Conservation (phyloP, 73 alveolate genomes). For the Paramecium pentaurelia region DNA sequence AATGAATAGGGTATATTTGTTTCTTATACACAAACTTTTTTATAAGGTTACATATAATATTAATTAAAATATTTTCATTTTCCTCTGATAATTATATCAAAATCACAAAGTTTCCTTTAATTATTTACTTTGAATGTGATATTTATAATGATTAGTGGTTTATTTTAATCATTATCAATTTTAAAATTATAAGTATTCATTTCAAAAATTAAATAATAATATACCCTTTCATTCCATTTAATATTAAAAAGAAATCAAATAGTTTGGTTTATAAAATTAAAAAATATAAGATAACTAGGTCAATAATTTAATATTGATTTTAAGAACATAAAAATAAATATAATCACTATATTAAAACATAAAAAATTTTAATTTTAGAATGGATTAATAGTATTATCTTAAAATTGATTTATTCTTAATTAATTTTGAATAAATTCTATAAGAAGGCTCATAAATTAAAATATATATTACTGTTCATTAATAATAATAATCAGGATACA, state of each 20-base stretch:
- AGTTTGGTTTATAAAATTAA: no score
- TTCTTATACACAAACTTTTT: not conserved
- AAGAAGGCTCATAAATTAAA: not conserved
- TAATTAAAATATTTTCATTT: not conserved
- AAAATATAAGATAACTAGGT: no score
- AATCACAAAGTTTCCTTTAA: not conserved
- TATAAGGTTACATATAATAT: constrained; percentile 28
- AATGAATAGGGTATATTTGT: not conserved
- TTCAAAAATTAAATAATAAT: no score
- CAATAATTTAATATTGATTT: no score
- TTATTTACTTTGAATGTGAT: not conserved
- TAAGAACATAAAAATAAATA: no score
- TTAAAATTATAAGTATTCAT: no score
- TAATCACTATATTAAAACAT: no score
- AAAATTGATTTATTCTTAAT: not conserved
- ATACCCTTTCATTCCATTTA: no score
- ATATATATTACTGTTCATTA: not conserved
- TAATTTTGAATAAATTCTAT: not conserved
- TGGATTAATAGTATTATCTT: no score
- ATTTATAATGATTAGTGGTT: not conserved
- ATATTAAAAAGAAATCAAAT: no score
- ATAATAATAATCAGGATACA: constrained; percentile 46
- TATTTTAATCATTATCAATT: not conserved
- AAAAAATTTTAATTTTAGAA: no score
- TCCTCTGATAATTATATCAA: not conserved